phyloP scores from a whole-genome alignment of 2,329 filamentous ascomycete genomes.

The Aspergillus thermomutatus region DNA sequence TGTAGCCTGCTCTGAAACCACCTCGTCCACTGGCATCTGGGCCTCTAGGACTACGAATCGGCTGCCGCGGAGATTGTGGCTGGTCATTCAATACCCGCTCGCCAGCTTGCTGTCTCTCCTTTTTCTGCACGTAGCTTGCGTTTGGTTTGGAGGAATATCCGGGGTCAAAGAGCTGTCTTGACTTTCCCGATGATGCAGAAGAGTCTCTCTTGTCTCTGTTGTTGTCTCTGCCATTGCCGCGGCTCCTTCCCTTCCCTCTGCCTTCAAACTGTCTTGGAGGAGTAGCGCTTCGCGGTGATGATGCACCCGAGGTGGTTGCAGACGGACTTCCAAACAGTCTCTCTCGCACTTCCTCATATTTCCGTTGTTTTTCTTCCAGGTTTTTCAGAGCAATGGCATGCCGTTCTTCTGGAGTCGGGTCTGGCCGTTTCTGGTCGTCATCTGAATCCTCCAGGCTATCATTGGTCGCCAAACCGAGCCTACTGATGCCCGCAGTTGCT shows the following conservation, averaged over 20 bases:
- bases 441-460: conserved; percentile 63
- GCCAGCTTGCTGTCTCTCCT: conserved; percentile 36
- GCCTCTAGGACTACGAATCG: conserved; percentile 71
- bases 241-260: conserved; percentile 46
- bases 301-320: conserved; percentile 50
- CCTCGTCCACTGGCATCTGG: conserved; percentile 74
- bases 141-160: conserved; percentile 65
- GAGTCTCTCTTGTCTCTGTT: conserved; percentile 42
- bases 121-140: conserved; percentile 46
- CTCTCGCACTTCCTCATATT: conserved; percentile 84
- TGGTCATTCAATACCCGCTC: conserved; percentile 38
- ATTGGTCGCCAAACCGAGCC: conserved; percentile 45
- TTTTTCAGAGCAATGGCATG: conserved; percentile 74
- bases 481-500: conserved; percentile 42
- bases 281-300: conserved; percentile 61
- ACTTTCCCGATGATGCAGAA: conserved; percentile 35
- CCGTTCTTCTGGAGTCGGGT: conserved; percentile 71
- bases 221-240: conserved; percentile 46
- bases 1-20: conserved; percentile 70
- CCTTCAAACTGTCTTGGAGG: conserved; percentile 49
- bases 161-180: conserved; percentile 72
- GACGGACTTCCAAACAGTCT: conserved; percentile 71
- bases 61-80: conserved; percentile 46
- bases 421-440: conserved; percentile 59
- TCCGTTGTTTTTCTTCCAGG: conserved; percentile 82